Evolutionary conservation across 768 basidiomycete genomes (phyloP), one percentile per base, ranked within the genome.

Genomic region (Pleurotus tuoliensis): DNA sequence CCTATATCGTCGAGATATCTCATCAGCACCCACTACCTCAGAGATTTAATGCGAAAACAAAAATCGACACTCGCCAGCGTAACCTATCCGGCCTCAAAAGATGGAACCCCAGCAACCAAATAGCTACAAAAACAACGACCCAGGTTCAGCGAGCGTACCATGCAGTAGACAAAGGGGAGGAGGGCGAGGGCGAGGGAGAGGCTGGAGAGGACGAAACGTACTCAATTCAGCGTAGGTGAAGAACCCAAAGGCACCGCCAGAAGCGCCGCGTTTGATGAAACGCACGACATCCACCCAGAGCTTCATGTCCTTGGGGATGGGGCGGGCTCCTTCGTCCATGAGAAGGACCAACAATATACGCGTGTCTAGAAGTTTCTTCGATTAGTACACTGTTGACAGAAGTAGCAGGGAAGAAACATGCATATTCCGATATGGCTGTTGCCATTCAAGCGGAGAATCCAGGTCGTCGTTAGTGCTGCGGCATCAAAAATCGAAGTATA

Each of bases 171-270:
- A 3, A 34, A 34, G 30, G 30, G 30, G 27, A 8, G 6, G 27
- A 30, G n/a, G n/a, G n/a, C n/a, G 30, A 3, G 20, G 16, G 46
- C 16, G 5, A 5, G 34, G 20, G 38, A 43, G 25, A 7, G 7
- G 7, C 37, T 34, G 18, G 25, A 5, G n/a, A 39, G 47, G 22
- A 16, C 37, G 45, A 25, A 46, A 73, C 79, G 60, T 56, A 81
- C 79, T 77, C 30, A 81, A 73, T 56, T 82, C 82, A 67, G 77
- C 74, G 62, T 81, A 82, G 5, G 81, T 82, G 69, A 82, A 83
- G 73, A 82, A 82, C 1, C 76, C 73, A 0, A 83, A 67, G 0
- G 78, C 76, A 12, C 79, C 76, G 5, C 75, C 74, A 0, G 71
- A 70, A 1, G 79, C 77, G 48, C 78, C 77, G 16, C 71, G 69